These are phyloP conservation scores for Haplographium delicatum DNA, from an alignment of 495 filamentous ascomycete genomes.

Conservation along the genomic window DNA sequence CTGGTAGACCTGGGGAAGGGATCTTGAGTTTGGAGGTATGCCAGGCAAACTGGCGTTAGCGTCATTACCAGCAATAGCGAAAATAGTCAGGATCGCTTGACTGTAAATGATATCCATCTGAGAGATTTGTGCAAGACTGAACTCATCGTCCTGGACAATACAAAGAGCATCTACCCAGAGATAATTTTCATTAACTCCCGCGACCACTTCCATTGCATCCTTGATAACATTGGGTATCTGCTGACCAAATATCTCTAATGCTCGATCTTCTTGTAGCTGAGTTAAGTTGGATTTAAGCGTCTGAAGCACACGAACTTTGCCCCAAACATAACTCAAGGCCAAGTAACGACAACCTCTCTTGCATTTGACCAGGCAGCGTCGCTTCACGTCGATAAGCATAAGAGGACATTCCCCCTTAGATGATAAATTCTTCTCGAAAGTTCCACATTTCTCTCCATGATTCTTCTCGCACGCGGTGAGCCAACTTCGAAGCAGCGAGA, in stretches of 20 bases:
- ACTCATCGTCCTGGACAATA: constrained; percentile 17
- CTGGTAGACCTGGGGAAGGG: not conserved
- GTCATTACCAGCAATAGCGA: constrained; percentile 4
- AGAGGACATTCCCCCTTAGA: not conserved
- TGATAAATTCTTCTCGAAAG: not conserved
- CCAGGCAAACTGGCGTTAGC: constrained; percentile 2
- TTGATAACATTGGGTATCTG: constrained; percentile 1
- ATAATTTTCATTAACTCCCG: constrained; percentile 13
- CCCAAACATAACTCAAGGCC: too few relatives aligned
- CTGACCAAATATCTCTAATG: not conserved
- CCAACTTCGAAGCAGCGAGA: not conserved
- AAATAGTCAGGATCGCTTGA: not conserved
- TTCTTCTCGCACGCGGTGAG: not conserved
- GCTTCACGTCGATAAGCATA: not conserved
- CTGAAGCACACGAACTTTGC: not conserved
- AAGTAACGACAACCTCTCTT: not conserved
- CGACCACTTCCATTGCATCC: constrained; percentile 17
- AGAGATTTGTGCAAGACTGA: not conserved
- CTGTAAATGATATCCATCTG: constrained; percentile 1
- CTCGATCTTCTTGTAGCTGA: not conserved
- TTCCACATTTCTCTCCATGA: constrained; percentile 1
- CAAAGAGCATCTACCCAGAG: constrained; percentile 18
- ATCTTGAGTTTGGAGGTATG: not conserved
- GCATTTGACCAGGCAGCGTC: not conserved
- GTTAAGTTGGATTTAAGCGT: not conserved